phyloP scores from a whole-genome alignment of 2,329 filamentous ascomycete genomes.

The Trichoderma cornu-damae region DNA sequence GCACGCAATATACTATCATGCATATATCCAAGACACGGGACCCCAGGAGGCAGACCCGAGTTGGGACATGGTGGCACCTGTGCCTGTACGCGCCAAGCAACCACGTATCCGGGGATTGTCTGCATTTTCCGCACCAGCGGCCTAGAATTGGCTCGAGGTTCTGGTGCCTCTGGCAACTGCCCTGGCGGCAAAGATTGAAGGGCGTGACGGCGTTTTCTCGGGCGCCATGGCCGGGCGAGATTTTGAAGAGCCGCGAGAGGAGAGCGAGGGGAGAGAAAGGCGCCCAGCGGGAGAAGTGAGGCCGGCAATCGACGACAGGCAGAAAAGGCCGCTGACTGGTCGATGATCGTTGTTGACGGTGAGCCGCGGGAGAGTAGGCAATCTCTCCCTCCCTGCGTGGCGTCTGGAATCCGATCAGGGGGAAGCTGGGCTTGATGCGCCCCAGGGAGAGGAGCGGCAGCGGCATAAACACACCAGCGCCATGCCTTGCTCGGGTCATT shows the following conservation, averaged over 20 bases:
- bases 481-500: no score
- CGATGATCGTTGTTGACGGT: not conserved
- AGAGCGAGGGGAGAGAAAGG: not conserved
- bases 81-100: no score
- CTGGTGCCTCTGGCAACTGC: no score
- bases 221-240: not conserved
- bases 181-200: not conserved
- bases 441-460: no score
- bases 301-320: not conserved
- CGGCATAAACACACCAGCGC: not conserved
- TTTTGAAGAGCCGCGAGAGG: not conserved
- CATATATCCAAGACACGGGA: slow-evolving; percentile 18
- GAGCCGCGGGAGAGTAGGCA: not conserved
- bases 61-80: no score
- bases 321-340: not conserved
- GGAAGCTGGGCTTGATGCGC: no score
- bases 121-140: no score
- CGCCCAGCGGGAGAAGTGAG: not conserved
- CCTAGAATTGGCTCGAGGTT: no score
- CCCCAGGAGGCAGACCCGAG: slow-evolving; percentile 1
- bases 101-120: no score
- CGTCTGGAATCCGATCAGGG: not conserved
- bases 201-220: not conserved
- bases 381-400: not conserved
- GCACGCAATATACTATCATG: slow-evolving; percentile 4